Percentiles rank a stretch among this genome's conserved stretches.
These are phyloP conservation scores for Trifolium subterraneum DNA, from an alignment of 306 rosid species.

Conservation along the genomic window DNA sequence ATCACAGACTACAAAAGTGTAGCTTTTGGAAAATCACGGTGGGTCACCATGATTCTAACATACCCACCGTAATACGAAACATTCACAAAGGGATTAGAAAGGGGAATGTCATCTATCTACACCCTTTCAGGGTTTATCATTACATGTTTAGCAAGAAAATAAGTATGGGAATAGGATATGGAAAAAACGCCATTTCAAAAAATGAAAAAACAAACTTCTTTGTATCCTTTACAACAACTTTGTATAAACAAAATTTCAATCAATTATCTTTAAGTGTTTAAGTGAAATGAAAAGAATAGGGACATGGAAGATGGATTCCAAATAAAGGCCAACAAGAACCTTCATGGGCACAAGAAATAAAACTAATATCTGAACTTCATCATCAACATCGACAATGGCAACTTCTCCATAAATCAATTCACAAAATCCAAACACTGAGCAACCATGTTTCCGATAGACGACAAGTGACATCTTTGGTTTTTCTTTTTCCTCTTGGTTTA, in stretches of 20 bases:
- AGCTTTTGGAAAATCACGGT: no score
- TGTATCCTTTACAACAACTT: constrained; percentile 13
- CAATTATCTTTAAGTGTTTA: not conserved
- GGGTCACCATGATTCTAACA: no score
- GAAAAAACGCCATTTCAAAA: not conserved
- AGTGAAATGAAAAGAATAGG: constrained; percentile 14
- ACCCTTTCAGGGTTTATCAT: no score
- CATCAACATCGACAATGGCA: constrained; percentile 2
- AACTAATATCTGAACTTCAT: constrained; percentile 18
- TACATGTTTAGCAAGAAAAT: no score
- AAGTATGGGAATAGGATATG: no score
- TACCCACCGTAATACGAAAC: no score
- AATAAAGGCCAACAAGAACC: constrained; percentile 13
- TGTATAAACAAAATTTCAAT: not conserved
- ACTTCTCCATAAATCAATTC: constrained; percentile 21
- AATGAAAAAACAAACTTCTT: not conserved
- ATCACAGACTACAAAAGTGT: no score
- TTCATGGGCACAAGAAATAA: not conserved
- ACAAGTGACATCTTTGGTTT: constrained; percentile 18
- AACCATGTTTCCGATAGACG: constrained; percentile 12
- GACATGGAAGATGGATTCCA: constrained; percentile 13
- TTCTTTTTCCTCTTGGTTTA: constrained; percentile 34
- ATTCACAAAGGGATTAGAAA: no score
- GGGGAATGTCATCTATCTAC: no score
- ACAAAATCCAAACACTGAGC: constrained; percentile 31